Base-by-base conservation (phyloP, 2,329 filamentous ascomycete species). In the Fusarium algeriense region DNA sequence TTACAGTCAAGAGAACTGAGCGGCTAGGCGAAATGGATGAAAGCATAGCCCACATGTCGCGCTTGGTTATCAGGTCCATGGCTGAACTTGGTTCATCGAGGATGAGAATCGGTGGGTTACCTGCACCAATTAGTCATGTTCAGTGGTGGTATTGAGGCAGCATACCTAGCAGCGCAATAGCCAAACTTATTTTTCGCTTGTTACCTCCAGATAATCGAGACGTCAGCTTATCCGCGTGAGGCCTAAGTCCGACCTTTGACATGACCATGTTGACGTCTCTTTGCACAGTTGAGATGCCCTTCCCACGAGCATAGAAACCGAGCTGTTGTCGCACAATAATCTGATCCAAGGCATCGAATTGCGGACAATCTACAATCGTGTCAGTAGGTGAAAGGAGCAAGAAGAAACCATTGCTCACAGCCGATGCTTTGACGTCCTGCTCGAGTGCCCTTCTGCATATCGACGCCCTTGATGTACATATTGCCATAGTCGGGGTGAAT, bases 321-420 rank as follows among this genome's bases (percentile, higher is more conserved):
- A 95, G 83, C 71, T 94, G 92, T 76, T 95, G 91, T 2, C 86
- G 81, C 0, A 93, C 91, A 0, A 91, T 93, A 87, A 95, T 91
- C 41, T 89, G 85, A 77, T 95, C 93, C 80, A 93, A 90, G 6
- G 92, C 92, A 74, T 91, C 89, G 66, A 90, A 89, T 76, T 91
- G 92, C 1, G 92, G 92, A 74, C 92, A 94, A 0, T 94, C 82
- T 60, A 10, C 2, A 32, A 13, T 1, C 1, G 2, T 4, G 17
- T 57, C 4, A 57, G 44, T 7, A 6, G n/a, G 14, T 19, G 6
- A 38, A 38, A 38, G 2, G 26, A 4, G 11, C 1, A 1, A 6
- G 6, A 7, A 7, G 1, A 23, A 5, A 9, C 23, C 11, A 11
- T 9, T 23, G 7, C 54, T 57, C n/a, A 52, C 54, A 57, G 43